Evolutionary conservation across 1,284 basidiomycete species (phyloP).

Genomic region (Vanrija sp.): DNA sequence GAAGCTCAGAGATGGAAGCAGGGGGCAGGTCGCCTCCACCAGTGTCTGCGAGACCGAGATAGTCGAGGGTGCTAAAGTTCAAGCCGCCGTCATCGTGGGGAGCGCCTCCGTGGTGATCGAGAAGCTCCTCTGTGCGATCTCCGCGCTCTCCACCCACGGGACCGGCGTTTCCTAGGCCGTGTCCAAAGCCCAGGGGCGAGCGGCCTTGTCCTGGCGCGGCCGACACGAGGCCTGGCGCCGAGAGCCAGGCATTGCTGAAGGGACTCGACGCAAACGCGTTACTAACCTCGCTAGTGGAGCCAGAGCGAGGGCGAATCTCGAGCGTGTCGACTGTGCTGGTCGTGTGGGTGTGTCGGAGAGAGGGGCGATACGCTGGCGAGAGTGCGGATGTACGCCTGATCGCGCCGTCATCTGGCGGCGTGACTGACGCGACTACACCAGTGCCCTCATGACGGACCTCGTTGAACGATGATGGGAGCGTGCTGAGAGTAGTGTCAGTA

Average conservation of each 20-base stretch:
- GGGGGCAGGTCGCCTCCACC: slow-evolving; percentile 52
- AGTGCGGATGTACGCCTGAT: slow-evolving; percentile 35
- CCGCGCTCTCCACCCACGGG: slow-evolving; percentile 5
- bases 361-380: slow-evolving; percentile 47
- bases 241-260: slow-evolving; percentile 81
- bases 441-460: slow-evolving; percentile 25
- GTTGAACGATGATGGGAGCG: slow-evolving; percentile 45
- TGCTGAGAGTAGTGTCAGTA: slow-evolving; percentile 22
- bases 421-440: slow-evolving; percentile 9
- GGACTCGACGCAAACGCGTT: slow-evolving; percentile 82
- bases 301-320: slow-evolving; percentile 71
- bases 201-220: slow-evolving; percentile 12
- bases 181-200: slow-evolving; percentile 31
- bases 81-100: slow-evolving; percentile 62
- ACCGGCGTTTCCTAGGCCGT: too few species aligned
- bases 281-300: slow-evolving; percentile 73
- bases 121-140: slow-evolving; percentile 69
- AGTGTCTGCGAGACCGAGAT: slow-evolving; percentile 73
- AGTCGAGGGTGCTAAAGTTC: slow-evolving; percentile 88
- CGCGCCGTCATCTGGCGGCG: slow-evolving; percentile 6
- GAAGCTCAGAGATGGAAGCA: slow-evolving; percentile 76
- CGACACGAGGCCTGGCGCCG: slow-evolving; percentile 50
- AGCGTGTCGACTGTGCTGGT: slow-evolving; percentile 59
- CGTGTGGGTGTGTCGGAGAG: slow-evolving; percentile 62
- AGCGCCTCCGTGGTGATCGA: slow-evolving; percentile 51